Base-by-base conservation (phyloP, 306 rosid genomes). In the Corylus avellana region DNA sequence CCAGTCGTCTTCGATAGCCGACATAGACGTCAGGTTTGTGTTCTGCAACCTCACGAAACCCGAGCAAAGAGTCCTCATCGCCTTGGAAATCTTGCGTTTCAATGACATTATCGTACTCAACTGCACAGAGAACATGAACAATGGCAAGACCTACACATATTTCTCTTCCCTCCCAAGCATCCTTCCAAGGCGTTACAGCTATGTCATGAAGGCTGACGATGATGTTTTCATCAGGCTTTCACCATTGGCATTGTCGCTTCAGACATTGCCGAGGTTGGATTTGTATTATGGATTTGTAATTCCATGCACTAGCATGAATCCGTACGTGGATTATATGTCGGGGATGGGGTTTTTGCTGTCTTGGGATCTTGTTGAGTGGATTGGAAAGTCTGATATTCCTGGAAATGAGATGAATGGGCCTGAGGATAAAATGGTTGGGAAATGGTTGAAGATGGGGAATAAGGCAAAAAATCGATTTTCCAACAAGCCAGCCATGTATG, bases 331-430 rank as follows among this genome's bases (percentile, higher is more conserved):
- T 13, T 81, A 81, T 67, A 75, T 81, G 84, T 81, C 83, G 1
- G 79, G 84, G n/a, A 85, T 81, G 85, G 73, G 85, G 12, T 81
- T 74, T 69, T 39, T 85, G 88, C 5, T 81, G 68, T 82, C 81
- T 8, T 81, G 86, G 88, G 88, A 85, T 73, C 51, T 81, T 74
- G 84, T 85, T 55, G 81, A 78, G 46, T 78, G 86, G 85, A 85
- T 85, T 16, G 71, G 70, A 13, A 42, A 22, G 9, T 85, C 76
- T 5, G 17, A 75, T 1, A 81, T 81, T 17, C 75, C 81, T 1
- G 57, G 12, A 37, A 48, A 17, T 16, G 22, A 70, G 7, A n/a
- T 49, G 47, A 22, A 74, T 3, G 85, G 85, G 7, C 85, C 83
- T 1, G 85, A 85, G 77, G 83, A 81, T 75, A 81, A 76, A 77